Evolutionary conservation across 2,329 filamentous ascomycete genomes (phyloP).

Genomic region (Allantophomopsis lycopodina): DNA sequence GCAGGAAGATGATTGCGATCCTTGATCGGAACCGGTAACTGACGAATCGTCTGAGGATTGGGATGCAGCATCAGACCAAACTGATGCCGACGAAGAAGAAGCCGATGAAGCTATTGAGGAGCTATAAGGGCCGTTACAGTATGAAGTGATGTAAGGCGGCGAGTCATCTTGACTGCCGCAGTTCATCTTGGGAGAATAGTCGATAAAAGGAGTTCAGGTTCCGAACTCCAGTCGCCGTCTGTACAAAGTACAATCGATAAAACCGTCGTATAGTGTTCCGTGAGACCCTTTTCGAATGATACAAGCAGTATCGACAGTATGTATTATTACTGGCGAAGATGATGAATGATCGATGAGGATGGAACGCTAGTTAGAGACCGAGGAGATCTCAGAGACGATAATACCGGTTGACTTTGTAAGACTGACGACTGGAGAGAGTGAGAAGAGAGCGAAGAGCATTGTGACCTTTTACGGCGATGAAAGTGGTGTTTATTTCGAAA

Average conservation of each 20-base stretch:
- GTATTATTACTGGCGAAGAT: conserved; percentile 17
- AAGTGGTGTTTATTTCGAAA: conserved; percentile 15
- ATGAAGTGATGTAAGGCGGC: conserved; percentile 33
- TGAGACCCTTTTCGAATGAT: conserved; percentile 4
- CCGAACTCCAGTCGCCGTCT: conserved; percentile 41
- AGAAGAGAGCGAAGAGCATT: conserved; percentile 43
- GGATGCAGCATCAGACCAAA: conserved; percentile 62
- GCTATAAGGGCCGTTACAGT: conserved; percentile 47
- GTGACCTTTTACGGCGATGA: conserved; percentile 22
- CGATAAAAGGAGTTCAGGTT: neutral
- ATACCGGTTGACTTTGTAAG: conserved; percentile 45
- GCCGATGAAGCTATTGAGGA: conserved; percentile 61
- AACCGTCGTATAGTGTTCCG: conserved; percentile 25
- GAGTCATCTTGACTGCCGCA: conserved; percentile 36
- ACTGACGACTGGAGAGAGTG: conserved; percentile 45
- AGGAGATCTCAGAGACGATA: conserved; percentile 33
- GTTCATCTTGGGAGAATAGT: conserved; percentile 36
- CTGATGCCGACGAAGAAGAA: conserved; percentile 62
- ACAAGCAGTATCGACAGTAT: no score
- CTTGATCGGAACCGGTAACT: conserved; percentile 25
- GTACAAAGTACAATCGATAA: conserved; percentile 33
- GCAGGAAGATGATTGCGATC: no score
- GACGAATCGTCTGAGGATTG: conserved; percentile 59
- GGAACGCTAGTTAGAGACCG: conserved; percentile 24
- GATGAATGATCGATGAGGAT: conserved; percentile 28